These are phyloP conservation scores for Trifolium pratense DNA, from an alignment of 306 rosid genomes.

Conservation along the genomic window DNA sequence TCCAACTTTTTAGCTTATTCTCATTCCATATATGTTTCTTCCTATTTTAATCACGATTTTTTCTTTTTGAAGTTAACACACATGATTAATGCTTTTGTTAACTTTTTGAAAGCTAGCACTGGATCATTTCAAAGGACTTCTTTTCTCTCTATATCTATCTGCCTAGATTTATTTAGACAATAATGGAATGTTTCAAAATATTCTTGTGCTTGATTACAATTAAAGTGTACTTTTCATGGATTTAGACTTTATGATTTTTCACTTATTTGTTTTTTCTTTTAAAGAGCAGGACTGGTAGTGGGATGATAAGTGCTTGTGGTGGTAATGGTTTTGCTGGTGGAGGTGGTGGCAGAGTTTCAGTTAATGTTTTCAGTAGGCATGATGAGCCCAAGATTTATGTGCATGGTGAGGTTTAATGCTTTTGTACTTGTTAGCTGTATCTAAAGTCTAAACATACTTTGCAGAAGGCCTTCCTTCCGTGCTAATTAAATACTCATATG, in stretches of 20 bases:
- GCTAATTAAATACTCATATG: not conserved
- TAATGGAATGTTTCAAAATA: constrained; percentile 19
- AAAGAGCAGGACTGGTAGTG: constrained; percentile 59
- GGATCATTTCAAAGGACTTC: not conserved
- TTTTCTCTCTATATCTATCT: constrained; percentile 8
- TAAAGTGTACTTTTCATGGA: constrained; percentile 18
- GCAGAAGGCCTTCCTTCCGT: constrained; percentile 19
- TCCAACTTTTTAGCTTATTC: not conserved
- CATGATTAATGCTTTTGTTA: constrained; percentile 1
- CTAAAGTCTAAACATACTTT: constrained; percentile 14
- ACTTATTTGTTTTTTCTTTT: constrained; percentile 36
- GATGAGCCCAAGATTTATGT: constrained; percentile 57
- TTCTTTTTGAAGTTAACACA: constrained; percentile 30
- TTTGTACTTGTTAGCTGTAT: constrained; percentile 31
- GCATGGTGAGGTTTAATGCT: constrained; percentile 50
- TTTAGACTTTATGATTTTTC: constrained; percentile 18
- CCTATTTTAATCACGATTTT: constrained; percentile 24
- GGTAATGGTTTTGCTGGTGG: constrained; percentile 59
- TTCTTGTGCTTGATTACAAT: constrained; percentile 29
- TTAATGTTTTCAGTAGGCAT: constrained; percentile 60
- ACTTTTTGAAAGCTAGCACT: not conserved
- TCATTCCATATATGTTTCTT: constrained; percentile 10
- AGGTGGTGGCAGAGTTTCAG: constrained; percentile 59
- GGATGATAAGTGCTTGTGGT: constrained; percentile 58
- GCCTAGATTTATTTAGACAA: not conserved